Evolutionary conservation across 2,329 filamentous ascomycete genomes (phyloP).

Genomic region (Calonectria pteridis): DNA sequence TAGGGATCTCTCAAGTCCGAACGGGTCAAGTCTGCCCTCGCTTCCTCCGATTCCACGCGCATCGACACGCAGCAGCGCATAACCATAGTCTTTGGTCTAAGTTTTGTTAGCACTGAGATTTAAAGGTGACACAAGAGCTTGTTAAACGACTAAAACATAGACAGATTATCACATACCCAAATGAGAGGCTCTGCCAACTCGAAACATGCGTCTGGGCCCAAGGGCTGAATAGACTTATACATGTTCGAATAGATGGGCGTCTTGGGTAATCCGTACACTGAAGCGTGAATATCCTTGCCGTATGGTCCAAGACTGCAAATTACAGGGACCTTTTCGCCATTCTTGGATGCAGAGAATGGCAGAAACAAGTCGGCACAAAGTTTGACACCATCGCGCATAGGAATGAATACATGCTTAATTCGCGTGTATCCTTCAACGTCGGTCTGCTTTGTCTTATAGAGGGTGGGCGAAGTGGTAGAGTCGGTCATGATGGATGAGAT

Average conservation of each 20-base stretch:
- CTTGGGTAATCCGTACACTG: slow-evolving; percentile 11
- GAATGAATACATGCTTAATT: slow-evolving; percentile 14
- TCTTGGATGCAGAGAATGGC: slow-evolving; percentile 10
- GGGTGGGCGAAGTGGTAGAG: background rate
- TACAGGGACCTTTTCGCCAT: background rate
- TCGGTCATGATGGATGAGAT: background rate
- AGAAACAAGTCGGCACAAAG: slow-evolving; percentile 22
- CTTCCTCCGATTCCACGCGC: slow-evolving; percentile 18
- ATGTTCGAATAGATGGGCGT: slow-evolving; percentile 18
- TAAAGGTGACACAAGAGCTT: no score
- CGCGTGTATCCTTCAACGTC: slow-evolving; percentile 16
- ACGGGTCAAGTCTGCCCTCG: slow-evolving; percentile 19
- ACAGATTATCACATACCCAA: background rate
- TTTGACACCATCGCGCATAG: slow-evolving; percentile 11
- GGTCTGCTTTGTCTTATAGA: background rate
- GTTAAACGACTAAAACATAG: background rate
- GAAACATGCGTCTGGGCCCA: slow-evolving; percentile 16
- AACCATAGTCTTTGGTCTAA: slow-evolving; percentile 17
- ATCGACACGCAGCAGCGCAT: slow-evolving; percentile 20
- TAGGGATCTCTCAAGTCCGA: slow-evolving; percentile 4
- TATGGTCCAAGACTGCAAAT: slow-evolving; percentile 18
- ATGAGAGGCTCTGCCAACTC: slow-evolving; percentile 13
- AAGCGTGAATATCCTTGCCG: slow-evolving; percentile 21
- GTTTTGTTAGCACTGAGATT: background rate
- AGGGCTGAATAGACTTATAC: slow-evolving; percentile 15